Base-by-base conservation (phyloP, 192 early-diverging fungal genomes). In the Backusella tuberculispora region DNA sequence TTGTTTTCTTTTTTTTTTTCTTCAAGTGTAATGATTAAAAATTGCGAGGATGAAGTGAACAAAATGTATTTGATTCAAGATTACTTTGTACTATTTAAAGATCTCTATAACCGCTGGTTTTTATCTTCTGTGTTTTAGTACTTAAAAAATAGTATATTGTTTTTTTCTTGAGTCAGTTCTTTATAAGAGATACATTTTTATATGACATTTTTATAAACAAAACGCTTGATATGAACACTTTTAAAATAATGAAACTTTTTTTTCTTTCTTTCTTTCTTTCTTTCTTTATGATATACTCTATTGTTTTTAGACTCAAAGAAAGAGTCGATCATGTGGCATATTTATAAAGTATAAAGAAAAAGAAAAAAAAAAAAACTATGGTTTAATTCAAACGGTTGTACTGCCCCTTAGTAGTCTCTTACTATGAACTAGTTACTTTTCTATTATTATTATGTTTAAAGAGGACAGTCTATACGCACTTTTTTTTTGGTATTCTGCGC, bases 191-290 rank as follows among this genome's bases (percentile, higher is more conserved):
- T 24, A 53, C 50, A 53, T 24, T 53, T 53, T 53, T 53, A 53
- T 19, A 19, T 53, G 50, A 53, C n/a, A n/a, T n/a, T 53, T 53
- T 53, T 53, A 34, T 53, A 53, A 53, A 53, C 50, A 21, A 53
- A 53, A 53, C 50, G 50, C 50, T 53, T 53, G 50, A 53, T 53
- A 53, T 53, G 50, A 53, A 53, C 50, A 53, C 50, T 53, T 53
- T 53, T 17, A 19, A 53, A 53, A 1, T 9, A 53, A 19, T 9
- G 8, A 53, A 53, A 6, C 48, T 19, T 53, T 19, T 19, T 50
- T 50, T 50, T 50, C 47, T 50, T 48, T 48, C 46, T 48, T 17
- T 17, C n/a, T 4, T 1, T 48, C 46, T n/a, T n/a, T 14, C 13
- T 17, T 50, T 50, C 15, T 50, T n/a, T 17, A 34, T 34, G 2